Evolutionary conservation across 1,284 basidiomycete genomes (phyloP), one percentile per base, ranked within the genome.

Genomic region (Ustilago bromivora): DNA sequence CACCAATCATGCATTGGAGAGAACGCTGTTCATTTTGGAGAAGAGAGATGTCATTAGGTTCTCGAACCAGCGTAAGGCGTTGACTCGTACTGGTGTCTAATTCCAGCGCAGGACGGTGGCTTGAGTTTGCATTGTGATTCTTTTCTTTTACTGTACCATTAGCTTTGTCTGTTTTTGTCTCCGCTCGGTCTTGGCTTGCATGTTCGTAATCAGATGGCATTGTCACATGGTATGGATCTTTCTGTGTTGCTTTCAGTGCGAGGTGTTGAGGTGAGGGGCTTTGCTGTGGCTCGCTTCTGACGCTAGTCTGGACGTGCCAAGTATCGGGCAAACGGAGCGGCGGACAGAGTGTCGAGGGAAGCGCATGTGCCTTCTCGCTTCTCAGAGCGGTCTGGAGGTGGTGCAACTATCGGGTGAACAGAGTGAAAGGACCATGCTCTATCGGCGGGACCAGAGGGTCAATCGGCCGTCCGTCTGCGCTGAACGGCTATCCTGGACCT

Each of bases 31-130:
- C 85, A 90, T 99, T 56, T 84, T 99, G 86, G 97, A 99, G 88
- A 97, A 98, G 88, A 89, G 96, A 72, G 97, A 99, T 86, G 91
- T 98, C 15, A 90, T 99, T 55, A 89, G 95, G 72, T 99, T 97
- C 87, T 92, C 93, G 51, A 84, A 84, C 64, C 84, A 85, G 65
- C 67, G 83, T 41, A 84, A 84, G 64, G 73, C 78, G 17, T 71
- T 86, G 12, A 85, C 85, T 13, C 70, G 85, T 12, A 85, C 84
- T 7, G 85, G 85, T 59, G 85, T 86, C 19, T 86, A 34, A 66
- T 8, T 9, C 2, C 17, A 17, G 23, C 8, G n/a, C 13, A 8
- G 19, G 17, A n/a, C 51, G 11, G 4, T 55, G 17, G 13, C n/a
- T 12, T 12, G 12, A 1, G 13, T 9, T 49, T 23, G 47, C 36